phyloP scores from a whole-genome alignment of 768 basidiomycete species.

The Leccinum fibrillosum region DNA sequence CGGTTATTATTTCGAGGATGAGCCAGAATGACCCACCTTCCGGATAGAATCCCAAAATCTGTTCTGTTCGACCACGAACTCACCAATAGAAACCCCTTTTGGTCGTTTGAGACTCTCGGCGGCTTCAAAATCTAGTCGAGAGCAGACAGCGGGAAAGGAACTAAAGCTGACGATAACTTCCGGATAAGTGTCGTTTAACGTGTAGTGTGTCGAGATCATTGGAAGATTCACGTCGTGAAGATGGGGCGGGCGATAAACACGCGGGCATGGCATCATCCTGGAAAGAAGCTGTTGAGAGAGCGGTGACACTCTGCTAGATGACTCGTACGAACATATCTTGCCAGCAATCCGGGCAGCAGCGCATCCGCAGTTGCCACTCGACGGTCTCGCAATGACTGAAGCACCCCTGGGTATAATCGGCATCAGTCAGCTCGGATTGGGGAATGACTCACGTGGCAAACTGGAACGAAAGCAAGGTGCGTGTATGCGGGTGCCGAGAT shows the following conservation, averaged over 20 bases:
- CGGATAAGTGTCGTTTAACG: background rate
- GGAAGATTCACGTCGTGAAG: background rate
- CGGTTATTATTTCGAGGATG: background rate
- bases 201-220: background rate
- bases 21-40: background rate
- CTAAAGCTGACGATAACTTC: background rate
- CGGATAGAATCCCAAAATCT: background rate
- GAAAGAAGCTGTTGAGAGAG: background rate
- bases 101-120: background rate
- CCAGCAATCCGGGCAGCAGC: slow-evolving; percentile 6
- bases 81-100: background rate
- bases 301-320: background rate
- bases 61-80: background rate
- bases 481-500: slow-evolving; percentile 26
- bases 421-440: background rate
- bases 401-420: slow-evolving; percentile 6
- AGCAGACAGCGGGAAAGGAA: background rate
- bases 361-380: slow-evolving; percentile 11
- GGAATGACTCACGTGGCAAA: slow-evolving; percentile 29
- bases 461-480: slow-evolving; percentile 25
- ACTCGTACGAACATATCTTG: slow-evolving; percentile 6
- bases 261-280: background rate
- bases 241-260: background rate
- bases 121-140: background rate
- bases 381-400: background rate